Percentiles rank a stretch among this genome's conserved stretches.
Evolutionary conservation across 208 protist genomes (phyloP).

Genomic region (Wallacemonas sp.): DNA sequence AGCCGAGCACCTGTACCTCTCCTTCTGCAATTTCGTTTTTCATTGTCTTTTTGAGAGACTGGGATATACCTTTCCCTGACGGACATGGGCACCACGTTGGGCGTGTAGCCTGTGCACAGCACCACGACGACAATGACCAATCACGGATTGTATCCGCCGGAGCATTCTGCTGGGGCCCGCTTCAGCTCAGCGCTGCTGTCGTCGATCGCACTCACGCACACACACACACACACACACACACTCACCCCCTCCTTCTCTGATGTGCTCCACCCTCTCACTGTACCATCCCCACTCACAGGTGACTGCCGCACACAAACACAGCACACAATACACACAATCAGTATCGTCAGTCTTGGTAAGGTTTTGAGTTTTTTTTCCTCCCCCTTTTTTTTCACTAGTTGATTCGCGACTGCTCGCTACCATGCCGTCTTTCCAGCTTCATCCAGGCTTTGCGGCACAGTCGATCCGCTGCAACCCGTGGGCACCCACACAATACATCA

Average conservation of each 20-base stretch:
- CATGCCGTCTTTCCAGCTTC: conserved; percentile 88
- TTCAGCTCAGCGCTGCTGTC: too few species aligned
- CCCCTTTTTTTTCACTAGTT: background rate
- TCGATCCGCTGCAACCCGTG: conserved; percentile 82
- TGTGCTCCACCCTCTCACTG: conserved; percentile 4
- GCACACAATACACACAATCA: too few species aligned
- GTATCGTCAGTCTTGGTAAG: background rate
- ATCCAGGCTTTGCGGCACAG: conserved; percentile 84
- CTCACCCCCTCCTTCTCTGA: background rate
- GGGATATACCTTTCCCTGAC: too few species aligned
- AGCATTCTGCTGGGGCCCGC: too few species aligned
- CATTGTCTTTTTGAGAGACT: conserved; percentile 2
- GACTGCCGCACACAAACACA: too few species aligned
- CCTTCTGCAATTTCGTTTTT: background rate
- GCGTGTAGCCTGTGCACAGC: too few species aligned
- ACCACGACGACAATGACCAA: too few species aligned
- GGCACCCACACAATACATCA: conserved; percentile 75
- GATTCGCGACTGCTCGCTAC: background rate
- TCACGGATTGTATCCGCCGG: too few species aligned
- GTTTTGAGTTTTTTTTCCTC: conserved; percentile 1
- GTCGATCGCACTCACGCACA: background rate
- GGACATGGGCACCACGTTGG: too few species aligned
- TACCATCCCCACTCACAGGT: too few species aligned
- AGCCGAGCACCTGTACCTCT: background rate
- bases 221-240: conserved; percentile 1